phyloP scores from a whole-genome alignment of 306 rosid genomes.

The Vigna unguiculata region DNA sequence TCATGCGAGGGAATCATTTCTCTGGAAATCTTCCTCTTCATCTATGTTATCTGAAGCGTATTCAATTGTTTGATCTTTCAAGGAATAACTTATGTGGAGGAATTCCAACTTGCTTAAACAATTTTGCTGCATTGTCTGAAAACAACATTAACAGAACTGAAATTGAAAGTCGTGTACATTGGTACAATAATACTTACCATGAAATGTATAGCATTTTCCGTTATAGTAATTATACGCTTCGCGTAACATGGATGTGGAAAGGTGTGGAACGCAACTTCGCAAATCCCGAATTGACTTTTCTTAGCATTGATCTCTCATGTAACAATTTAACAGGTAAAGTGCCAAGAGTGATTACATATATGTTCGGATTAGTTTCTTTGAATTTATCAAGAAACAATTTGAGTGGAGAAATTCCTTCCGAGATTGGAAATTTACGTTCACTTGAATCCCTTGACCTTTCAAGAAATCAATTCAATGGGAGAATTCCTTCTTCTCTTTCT shows the following conservation, averaged over 20 bases:
- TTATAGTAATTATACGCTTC: not conserved
- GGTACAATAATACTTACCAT: not conserved
- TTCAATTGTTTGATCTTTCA: constrained; percentile 21
- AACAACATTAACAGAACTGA: not conserved
- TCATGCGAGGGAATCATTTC: constrained; percentile 15
- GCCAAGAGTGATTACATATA: not conserved
- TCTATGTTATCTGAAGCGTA: not conserved
- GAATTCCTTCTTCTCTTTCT: not conserved
- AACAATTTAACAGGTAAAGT: not conserved
- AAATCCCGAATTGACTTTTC: constrained; percentile 37
- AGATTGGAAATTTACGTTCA: not conserved
- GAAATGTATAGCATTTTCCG: not conserved
- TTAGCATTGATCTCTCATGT: constrained; percentile 2
- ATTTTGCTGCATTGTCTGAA: no score
- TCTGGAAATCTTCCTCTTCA: not conserved
- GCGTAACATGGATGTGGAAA: not conserved
- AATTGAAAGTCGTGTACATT: not conserved
- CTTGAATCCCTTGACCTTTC: not conserved
- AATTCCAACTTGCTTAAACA: no score
- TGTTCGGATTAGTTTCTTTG: not conserved
- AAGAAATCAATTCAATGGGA: not conserved
- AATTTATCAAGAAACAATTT: no score
- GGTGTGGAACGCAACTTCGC: constrained; percentile 29
- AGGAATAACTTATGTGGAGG: not conserved
- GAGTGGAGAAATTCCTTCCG: not conserved